Evolutionary conservation across 2,329 filamentous ascomycete species (phyloP).

Genomic region (Colletotrichum musae): DNA sequence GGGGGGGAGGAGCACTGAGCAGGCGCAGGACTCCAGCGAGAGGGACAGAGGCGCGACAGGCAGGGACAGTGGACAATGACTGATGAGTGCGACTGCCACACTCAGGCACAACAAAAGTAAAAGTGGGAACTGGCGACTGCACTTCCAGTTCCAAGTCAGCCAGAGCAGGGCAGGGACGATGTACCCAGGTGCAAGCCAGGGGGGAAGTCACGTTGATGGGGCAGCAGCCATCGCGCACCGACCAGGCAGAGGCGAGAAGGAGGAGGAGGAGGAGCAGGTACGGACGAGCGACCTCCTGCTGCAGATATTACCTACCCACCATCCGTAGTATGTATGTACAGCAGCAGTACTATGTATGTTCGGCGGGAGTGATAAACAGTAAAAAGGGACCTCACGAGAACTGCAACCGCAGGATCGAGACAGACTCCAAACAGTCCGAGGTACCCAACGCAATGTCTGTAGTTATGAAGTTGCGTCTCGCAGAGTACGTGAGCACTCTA

Average conservation of each 20-base stretch:
- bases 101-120: constrained; percentile 4
- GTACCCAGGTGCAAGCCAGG: constrained; percentile 1
- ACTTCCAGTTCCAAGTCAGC: constrained; percentile 26
- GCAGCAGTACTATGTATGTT: too few relatives aligned
- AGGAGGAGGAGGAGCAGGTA: background rate
- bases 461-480: too few relatives aligned
- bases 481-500: too few relatives aligned
- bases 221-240: constrained; percentile 26
- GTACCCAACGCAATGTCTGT: too few relatives aligned
- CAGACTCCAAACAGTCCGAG: too few relatives aligned
- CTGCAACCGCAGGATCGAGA: too few relatives aligned
- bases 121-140: constrained; percentile 24
- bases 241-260: constrained; percentile 6
- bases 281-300: background rate
- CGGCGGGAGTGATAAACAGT: too few relatives aligned
- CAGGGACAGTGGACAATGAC: constrained; percentile 7
- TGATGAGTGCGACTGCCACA: background rate
- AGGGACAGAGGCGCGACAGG: constrained; percentile 17
- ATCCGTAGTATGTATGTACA: too few relatives aligned
- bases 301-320: constrained; percentile 10
- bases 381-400: too few relatives aligned
- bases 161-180: constrained; percentile 16
- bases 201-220: constrained; percentile 36
- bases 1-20: constrained; percentile 16
- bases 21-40: constrained; percentile 4